These are phyloP conservation scores for Amanita molliuscula DNA, from an alignment of 768 basidiomycete species.

Conservation along the genomic window DNA sequence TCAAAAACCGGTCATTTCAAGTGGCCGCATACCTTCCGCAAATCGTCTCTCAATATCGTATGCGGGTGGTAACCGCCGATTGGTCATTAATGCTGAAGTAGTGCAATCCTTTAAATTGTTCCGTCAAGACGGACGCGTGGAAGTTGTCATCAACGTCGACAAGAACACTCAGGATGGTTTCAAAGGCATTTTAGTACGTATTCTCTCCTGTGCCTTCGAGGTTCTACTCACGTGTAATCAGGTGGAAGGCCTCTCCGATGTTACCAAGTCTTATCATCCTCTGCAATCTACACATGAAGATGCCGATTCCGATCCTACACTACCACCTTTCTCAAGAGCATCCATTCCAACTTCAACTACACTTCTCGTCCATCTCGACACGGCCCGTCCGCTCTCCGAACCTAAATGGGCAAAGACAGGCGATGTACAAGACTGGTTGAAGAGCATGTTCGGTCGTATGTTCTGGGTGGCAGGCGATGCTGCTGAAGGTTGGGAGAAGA, in stretches of 20 bases:
- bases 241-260: conserved; percentile 68
- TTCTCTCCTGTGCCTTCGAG: conserved; percentile 1
- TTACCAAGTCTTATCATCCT: conserved; percentile 59
- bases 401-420: conserved; percentile 97
- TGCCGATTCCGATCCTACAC: conserved; percentile 41
- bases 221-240: conserved; percentile 19
- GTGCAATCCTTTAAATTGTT: conserved; percentile 76
- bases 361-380: conserved; percentile 78
- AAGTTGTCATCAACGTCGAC: conserved; percentile 57
- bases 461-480: conserved; percentile 79
- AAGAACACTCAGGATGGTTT: conserved; percentile 45
- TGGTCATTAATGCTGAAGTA: conserved; percentile 83
- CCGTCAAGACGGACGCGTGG: conserved; percentile 77
- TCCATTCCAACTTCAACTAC: conserved; percentile 44
- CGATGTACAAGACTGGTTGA: conserved; percentile 89
- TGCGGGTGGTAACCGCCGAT: conserved; percentile 75
- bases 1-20: conserved; percentile 26
- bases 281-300: conserved; percentile 36
- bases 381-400: conserved; percentile 80
- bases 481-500: conserved; percentile 90
- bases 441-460: conserved; percentile 80
- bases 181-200: conserved; percentile 68
- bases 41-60: conserved; percentile 94
- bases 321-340: conserved; percentile 63
- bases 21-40: conserved; percentile 49